Evolutionary conservation across 208 protist species (phyloP), one percentile per base, ranked within the genome.

Genomic region (Leishmania tropica): DNA sequence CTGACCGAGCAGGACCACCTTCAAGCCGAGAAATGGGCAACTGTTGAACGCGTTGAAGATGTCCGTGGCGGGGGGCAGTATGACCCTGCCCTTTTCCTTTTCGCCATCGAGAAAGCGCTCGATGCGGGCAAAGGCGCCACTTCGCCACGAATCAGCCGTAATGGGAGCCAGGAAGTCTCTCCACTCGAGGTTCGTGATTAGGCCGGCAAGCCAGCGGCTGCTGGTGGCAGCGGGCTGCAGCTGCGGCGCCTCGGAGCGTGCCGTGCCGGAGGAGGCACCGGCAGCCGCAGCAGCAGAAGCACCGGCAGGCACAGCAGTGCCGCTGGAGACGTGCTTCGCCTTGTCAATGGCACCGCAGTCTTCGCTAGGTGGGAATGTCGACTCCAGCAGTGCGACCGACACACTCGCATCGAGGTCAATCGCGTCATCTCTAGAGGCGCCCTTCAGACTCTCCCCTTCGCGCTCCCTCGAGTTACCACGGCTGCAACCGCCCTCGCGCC

Each of bases 1-100:
- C 85, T 99, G 99, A 21, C 99, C 99, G 6, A 99, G 80, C 60
- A 99, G 92, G 6, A 99, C 96, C 51, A 99, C 98, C 81, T 99
- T 98, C 1, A 99, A 81, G 17, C 86, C 68, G 0, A 90, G 82
- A 40, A 98, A 94, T n/a, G 98, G 96, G n/a, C 92, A 94, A 58
- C 90, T 85, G 84, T 99, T 97, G 79, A 99, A 96, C 37, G 95
- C 93, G 62, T 88, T 88, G 82, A 99, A 99, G 79, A 99, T 95
- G 31, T 95, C 58, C 21, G 88, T 79, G 1, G 81, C 71, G 0
- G 95, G 95, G 0, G 98, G 98, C 54, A 96, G 92, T 42, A 99
- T 88, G 4, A 83, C 56, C 67, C 88, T 93, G 1, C 88, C 90
- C 15, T 56, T 60, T 5, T 54, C 42, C 56, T 56, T 65, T 81